A percentile compares a stretch with the other conserved stretches of the same genome.
Conservation (phyloP, 1,284 basidiomycete genomes). For the Rugiboletus extremiorientalis region DNA sequence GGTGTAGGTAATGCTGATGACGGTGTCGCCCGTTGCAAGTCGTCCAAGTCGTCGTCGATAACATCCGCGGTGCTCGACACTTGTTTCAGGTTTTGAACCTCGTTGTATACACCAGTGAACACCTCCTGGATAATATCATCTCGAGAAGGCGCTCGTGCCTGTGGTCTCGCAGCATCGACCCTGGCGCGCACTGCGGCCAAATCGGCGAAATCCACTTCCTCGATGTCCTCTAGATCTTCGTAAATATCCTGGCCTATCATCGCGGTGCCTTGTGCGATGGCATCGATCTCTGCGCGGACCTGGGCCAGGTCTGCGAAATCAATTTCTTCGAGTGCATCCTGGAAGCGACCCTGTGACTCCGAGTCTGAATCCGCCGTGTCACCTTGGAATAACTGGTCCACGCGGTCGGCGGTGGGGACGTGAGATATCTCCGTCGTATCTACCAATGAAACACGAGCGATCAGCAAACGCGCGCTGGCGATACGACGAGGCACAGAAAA, state of each 20-base stretch:
- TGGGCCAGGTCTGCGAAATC: constrained; percentile 61
- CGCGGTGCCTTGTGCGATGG: constrained; percentile 12
- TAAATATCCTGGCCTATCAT: constrained; percentile 12
- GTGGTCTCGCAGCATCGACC: constrained; percentile 13
- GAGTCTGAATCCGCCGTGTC: constrained; percentile 20
- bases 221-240: constrained; percentile 35
- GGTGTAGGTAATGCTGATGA: neutral
- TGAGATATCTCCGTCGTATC: constrained; percentile 51
- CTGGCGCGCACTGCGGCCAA: constrained; percentile 42
- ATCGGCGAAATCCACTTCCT: constrained; percentile 66
- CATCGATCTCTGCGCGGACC: constrained; percentile 35
- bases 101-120: constrained; percentile 39
- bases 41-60: neutral
- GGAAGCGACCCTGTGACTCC: constrained; percentile 24
- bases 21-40: neutral
- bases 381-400: constrained; percentile 58
- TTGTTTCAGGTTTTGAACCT: neutral
- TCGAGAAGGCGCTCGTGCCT: neutral
- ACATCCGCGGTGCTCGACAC: neutral
- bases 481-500: neutral
- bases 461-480: neutral
- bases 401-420: constrained; percentile 63
- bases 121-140: constrained; percentile 27
- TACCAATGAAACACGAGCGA: constrained; percentile 16
- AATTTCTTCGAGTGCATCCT: constrained; percentile 53